Evolutionary conservation across 2,329 filamentous ascomycete species (phyloP).

Genomic region (Apiospora pterosperma): DNA sequence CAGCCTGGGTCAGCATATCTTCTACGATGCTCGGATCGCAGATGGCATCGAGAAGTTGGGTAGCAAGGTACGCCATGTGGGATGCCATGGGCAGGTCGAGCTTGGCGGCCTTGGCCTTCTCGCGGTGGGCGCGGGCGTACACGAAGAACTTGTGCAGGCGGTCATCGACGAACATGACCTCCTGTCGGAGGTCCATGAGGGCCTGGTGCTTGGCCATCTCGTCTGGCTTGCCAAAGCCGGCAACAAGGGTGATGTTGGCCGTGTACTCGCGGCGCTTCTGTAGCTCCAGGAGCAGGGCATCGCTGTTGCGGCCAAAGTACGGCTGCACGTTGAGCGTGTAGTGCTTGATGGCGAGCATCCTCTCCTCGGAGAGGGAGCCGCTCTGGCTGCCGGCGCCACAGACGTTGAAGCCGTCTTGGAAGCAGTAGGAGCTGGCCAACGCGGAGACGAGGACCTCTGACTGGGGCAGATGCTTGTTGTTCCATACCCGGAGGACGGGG

Average conservation of each 20-base stretch:
- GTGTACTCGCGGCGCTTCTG: not conserved
- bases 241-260: not conserved
- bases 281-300: not conserved
- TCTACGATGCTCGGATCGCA: not conserved
- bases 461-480: not conserved
- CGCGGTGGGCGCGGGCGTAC: not conserved
- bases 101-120: not conserved
- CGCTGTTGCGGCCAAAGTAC: not conserved
- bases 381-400: not conserved
- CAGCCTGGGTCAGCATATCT: too few species aligned
- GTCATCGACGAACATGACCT: not conserved
- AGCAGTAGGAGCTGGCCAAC: constrained; percentile 4
- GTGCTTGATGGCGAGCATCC: not conserved
- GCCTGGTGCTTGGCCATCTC: not conserved
- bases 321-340: not conserved
- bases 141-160: not conserved
- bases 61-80: not conserved
- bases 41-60: not conserved
- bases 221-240: not conserved
- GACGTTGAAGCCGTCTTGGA: constrained; percentile 8
- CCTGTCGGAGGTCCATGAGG: not conserved
- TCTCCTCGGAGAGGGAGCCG: not conserved
- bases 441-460: constrained; percentile 6
- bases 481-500: constrained; percentile 3
- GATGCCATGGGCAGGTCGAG: not conserved